Evolutionary conservation across 2,329 filamentous ascomycete genomes (phyloP), one percentile per base, ranked within the genome.

Genomic region (Fusarium citri): DNA sequence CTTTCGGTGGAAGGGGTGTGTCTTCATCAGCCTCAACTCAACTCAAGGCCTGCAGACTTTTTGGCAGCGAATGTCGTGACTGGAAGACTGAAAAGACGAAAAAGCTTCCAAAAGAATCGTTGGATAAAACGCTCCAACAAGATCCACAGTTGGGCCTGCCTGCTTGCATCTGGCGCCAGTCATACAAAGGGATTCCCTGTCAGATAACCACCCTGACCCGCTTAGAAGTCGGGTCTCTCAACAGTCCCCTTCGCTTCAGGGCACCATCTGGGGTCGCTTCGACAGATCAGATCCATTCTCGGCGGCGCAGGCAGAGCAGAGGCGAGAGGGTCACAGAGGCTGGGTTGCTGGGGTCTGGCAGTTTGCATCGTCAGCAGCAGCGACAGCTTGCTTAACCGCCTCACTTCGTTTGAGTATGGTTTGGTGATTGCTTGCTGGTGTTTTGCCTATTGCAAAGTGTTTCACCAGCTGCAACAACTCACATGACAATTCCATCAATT

Each of bases 121-220:
- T 75, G 72, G 64, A 72, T 47, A 59, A 72, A 66, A 68, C 51
- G 63, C 49, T 59, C 53, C 58, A 57, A 40, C 43, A 59, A 72
- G 68, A 72, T 77, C 78, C 78, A 79, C 78, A 79, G 71, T 79
- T 79, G 74, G 78, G 78, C 78, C 68, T 78, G 76, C 75, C 73
- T 79, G 78, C 78, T 78, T 79, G 64, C 61, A 58, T 59, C 68
- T 72, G 69, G 68, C 59, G 55, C 68, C 59, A 65, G 68, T 56
- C 60, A 64, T 65, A 66, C 64, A 64, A 57, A 69, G 64, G 62
- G 46, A 61, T 72, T 59, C 73, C 73, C 71, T 75, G 73, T 64
- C 67, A 73, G 67, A 64, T 55, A 68, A 47, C 31, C 55, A 58
- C 31, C 42, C 50, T 55, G 68, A 56, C 68, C 68, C 68, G 68